Conservation (phyloP, 257 asterid species). For the Ilex aquifolium region DNA sequence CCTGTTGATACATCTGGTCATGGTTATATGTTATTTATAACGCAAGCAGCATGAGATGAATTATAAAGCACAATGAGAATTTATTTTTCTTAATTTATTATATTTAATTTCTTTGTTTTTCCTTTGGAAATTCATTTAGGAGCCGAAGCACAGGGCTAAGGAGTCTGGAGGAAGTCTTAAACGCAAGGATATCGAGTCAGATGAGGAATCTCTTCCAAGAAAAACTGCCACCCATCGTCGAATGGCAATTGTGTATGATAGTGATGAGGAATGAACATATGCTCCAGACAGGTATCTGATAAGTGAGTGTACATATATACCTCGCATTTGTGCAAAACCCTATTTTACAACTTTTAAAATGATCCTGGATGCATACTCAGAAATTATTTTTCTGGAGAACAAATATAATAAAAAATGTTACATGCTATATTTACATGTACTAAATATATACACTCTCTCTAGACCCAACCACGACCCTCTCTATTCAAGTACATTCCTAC, state of each 20-base stretch:
- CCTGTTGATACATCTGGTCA: too few relatives aligned
- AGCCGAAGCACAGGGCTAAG: constrained; percentile 61
- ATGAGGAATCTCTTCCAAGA: constrained; percentile 88
- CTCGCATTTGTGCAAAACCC: too few relatives aligned
- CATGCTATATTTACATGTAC: too few relatives aligned
- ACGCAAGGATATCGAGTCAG: constrained; percentile 84
- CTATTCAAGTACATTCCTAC: too few relatives aligned
- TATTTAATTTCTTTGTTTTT: neutral
- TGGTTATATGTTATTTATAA: too few relatives aligned
- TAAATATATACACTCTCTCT: too few relatives aligned
- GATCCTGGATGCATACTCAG: neutral
- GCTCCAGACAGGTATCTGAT: constrained; percentile 2
- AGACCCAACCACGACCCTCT: too few relatives aligned
- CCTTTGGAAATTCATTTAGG: constrained; percentile 37
- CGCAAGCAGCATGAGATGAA: too few relatives aligned
- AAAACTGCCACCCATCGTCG: constrained; percentile 69
- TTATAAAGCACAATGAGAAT: too few relatives aligned
- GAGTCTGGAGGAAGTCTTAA: constrained; percentile 50
- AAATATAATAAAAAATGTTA: too few relatives aligned
- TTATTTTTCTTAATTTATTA: too few relatives aligned
- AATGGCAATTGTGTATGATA: constrained; percentile 82
- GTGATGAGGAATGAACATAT: constrained; percentile 73
- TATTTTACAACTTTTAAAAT: neutral
- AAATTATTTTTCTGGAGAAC: too few relatives aligned
- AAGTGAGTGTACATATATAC: neutral